Base-by-base conservation (phyloP, 805 yeast species). In the Yarrowia sp. region DNA sequence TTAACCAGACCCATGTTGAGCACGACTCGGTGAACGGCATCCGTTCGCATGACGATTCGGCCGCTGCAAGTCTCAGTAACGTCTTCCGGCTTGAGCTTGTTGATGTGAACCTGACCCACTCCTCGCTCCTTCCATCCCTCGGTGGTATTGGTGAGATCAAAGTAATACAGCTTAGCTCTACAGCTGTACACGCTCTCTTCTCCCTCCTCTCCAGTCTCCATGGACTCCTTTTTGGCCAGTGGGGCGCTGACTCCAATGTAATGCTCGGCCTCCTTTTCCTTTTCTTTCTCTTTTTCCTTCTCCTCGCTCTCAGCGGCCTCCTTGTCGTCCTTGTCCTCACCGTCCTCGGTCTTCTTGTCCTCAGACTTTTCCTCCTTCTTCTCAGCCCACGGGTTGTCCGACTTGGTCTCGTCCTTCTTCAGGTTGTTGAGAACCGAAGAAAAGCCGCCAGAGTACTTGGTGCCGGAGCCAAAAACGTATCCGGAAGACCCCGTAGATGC, bases 121-220 rank as follows among this genome's bases (percentile, higher is more conserved):
- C 99, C 99, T 69, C 94, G 83, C 74, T 94, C 99, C 72, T 90
- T 94, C 99, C 99, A 94, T 1, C 97, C 97, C 16, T 80, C 84
- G 8, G 81, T 72, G 3, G 87, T 78, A 35, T 84, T 81, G 0
- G 85, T 76, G 29, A 92, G 76, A 68, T 88, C 88, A 67, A 90
- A 75, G 29, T 82, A 84, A 71, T 92, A 94, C 25, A 94, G 76
- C 70, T 92, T 90, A 4, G 96, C 90, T 51, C 87, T 84, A 36
- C 87, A 81, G 44, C 83, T 82, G 71, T 82, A 89, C 7, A 86
- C 70, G 0, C 88, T 82, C 32, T 77, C 78, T 71, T 94, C 99
- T 62, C 83, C 79, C 72, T 94, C 99, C 73, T 94, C 99, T 0
- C 98, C 99, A 0, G 98, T 90, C 63, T 84, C 88, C 7, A 88